Evolutionary conservation across 202 grass and related monocot genomes (phyloP).

Genomic region (Musa balbisiana): DNA sequence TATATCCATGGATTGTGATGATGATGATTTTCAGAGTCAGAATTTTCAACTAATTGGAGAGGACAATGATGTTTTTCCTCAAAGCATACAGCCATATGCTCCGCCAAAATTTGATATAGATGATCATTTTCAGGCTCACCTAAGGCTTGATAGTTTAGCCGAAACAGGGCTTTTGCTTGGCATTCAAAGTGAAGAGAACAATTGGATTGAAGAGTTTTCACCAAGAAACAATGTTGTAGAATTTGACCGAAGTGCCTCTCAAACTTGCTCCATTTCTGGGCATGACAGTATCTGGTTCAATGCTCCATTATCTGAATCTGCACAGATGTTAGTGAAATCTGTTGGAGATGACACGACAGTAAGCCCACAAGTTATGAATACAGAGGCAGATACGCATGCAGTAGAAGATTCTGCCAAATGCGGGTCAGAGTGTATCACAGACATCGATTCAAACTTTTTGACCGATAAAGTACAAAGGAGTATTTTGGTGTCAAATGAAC

Average conservation of each 20-base stretch:
- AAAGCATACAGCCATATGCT: conserved; percentile 54
- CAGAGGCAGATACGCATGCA: conserved; percentile 17
- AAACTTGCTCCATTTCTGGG: conserved; percentile 55
- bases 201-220: conserved; percentile 87
- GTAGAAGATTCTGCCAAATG: conserved; percentile 24
- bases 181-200: conserved; percentile 42
- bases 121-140: conserved; percentile 59
- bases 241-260: conserved; percentile 49
- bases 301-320: conserved; percentile 82
- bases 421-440: conserved; percentile 12
- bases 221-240: conserved; percentile 47
- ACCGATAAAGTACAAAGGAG: conserved; percentile 23
- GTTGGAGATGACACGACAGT: conserved; percentile 61
- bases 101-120: conserved; percentile 78
- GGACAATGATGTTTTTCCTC: conserved; percentile 48
- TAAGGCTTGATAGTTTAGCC: conserved; percentile 55
- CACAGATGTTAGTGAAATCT: conserved; percentile 84
- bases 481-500: conserved; percentile 19
- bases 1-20: conserved; percentile 93
- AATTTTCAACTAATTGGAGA: conserved; percentile 69
- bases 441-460: conserved; percentile 4
- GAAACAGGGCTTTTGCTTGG: conserved; percentile 63
- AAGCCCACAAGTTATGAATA: conserved; percentile 32
- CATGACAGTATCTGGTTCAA: conserved; percentile 90
- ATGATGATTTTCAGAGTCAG: conserved; percentile 70